phyloP scores from a whole-genome alignment of 331 rosid genomes.

The Rosa hybrid region DNA sequence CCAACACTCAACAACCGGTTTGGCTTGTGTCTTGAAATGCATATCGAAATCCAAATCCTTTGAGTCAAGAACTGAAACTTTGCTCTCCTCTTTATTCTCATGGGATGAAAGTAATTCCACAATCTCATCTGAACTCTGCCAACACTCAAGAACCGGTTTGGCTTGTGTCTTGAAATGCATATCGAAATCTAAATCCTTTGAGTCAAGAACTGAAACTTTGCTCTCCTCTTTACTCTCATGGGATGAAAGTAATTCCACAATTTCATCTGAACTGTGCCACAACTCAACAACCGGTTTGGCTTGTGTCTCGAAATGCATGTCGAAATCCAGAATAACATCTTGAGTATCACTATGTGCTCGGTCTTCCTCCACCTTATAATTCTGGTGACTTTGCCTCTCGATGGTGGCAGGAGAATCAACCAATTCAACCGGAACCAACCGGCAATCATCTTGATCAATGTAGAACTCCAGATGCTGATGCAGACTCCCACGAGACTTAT shows the following conservation, averaged over 20 bases:
- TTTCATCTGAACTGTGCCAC: slow-evolving; percentile 64
- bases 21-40: slow-evolving; percentile 37
- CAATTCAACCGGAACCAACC: slow-evolving; percentile 76
- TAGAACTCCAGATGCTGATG: slow-evolving; percentile 77
- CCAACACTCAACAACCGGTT: slow-evolving; percentile 67
- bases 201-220: slow-evolving; percentile 23
- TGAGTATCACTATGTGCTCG: slow-evolving; percentile 36
- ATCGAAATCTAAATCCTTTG: slow-evolving; percentile 56
- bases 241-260: slow-evolving; percentile 33
- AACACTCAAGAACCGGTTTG: slow-evolving; percentile 55
- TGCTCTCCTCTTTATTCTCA: slow-evolving; percentile 26
- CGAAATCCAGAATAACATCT: slow-evolving; percentile 88
- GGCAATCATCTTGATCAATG: slow-evolving; percentile 72
- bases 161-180: slow-evolving; percentile 40
- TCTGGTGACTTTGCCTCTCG: slow-evolving; percentile 31
- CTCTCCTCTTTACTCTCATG: slow-evolving; percentile 28
- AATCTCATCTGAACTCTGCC: slow-evolving; percentile 58
- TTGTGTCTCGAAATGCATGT: slow-evolving; percentile 41
- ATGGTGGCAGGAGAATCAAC: slow-evolving; percentile 38
- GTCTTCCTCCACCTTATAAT: slow-evolving; percentile 34
- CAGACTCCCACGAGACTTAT: slow-evolving; percentile 33
- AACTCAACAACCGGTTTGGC: slow-evolving; percentile 52
- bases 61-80: slow-evolving; percentile 26
- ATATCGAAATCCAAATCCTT: slow-evolving; percentile 48
- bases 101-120: slow-evolving; percentile 33